Base-by-base conservation (phyloP, 2,329 filamentous ascomycete species). In the Macroventuria anomochaeta region DNA sequence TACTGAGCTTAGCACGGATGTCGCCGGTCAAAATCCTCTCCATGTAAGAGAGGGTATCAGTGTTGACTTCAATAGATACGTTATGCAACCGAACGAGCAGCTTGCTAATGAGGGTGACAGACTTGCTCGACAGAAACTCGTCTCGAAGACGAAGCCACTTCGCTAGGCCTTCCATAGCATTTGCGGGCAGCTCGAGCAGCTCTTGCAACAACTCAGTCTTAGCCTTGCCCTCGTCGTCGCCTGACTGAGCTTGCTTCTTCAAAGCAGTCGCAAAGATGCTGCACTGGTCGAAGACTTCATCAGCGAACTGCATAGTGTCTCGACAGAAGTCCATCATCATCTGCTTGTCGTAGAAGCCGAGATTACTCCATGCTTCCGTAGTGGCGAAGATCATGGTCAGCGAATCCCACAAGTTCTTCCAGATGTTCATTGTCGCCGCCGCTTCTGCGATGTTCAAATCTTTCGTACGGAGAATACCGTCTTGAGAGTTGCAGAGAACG, bases 111-210 rank as follows among this genome's bases (percentile, higher is more conserved):
- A 97, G 83, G 23, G 86, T 87, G 41, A 96, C 91, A 12, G 93
- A 88, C 32, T 91, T 91, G 55, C 84, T 86, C 29, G 95, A 88
- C 7, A 99, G 83, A 75, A 92, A 97, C 49, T 86, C 83, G 72
- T 99, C 95, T 58, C 93, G 89, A 4, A 99, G 82, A 52, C 95
- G 87, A 48, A 99, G 83, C 91, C 96, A 96, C 70, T 89, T 91
- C 31, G 89, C 88, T 75, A 96, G 88, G 13, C 77, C 79, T 55
- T 86, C 86, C 71, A 88, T 84, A 10, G 90, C 83, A 43, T 75
- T 75, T 5, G 85, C 85, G 2, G 90, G 88, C 12, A 85, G 80
- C 44, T 86, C 81, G 15, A 93, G 77, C 25, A 92, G 81, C 46
- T 78, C 79, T 58, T 81, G 81, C 7, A 82, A 75, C 49, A 68